Evolutionary conservation across 345 rosid genomes (phyloP).

Genomic region (Gossypium herbaceum): DNA sequence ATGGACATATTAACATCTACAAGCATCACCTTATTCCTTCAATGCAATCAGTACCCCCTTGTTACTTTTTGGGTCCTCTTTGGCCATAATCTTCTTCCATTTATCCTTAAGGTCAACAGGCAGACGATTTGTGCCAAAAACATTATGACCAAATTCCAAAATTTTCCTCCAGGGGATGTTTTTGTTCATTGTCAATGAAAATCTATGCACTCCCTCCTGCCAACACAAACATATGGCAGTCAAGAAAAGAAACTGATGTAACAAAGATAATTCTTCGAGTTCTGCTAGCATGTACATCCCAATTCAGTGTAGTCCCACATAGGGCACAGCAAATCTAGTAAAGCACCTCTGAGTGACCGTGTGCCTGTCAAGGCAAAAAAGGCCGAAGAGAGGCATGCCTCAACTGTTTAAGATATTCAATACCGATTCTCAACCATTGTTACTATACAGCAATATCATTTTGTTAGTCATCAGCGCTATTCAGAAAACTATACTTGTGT

Average conservation of each 20-base stretch:
- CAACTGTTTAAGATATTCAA: background rate
- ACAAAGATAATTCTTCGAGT: background rate
- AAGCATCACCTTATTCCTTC: background rate
- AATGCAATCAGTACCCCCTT: background rate
- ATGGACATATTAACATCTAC: background rate
- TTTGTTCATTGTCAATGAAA: conserved; percentile 37
- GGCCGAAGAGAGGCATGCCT: background rate
- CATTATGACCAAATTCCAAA: conserved; percentile 58
- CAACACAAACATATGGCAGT: background rate
- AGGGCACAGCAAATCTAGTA: background rate
- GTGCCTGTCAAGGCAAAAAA: background rate
- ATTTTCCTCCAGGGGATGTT: conserved; percentile 81
- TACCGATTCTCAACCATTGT: background rate
- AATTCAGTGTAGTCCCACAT: background rate
- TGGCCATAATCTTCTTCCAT: conserved; percentile 49
- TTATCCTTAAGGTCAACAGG: conserved; percentile 79
- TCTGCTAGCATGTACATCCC: background rate
- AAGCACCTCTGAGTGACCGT: background rate
- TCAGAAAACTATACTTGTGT: background rate
- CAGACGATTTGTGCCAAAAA: conserved; percentile 52
- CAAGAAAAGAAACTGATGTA: background rate
- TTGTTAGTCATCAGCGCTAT: background rate
- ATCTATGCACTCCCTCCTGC: conserved; percentile 63
- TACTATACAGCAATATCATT: background rate
- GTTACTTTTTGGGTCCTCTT: conserved; percentile 8